These are phyloP conservation scores for Penicillium aurantiogriseum DNA, from an alignment of 2,329 filamentous ascomycete genomes.

Conservation along the genomic window DNA sequence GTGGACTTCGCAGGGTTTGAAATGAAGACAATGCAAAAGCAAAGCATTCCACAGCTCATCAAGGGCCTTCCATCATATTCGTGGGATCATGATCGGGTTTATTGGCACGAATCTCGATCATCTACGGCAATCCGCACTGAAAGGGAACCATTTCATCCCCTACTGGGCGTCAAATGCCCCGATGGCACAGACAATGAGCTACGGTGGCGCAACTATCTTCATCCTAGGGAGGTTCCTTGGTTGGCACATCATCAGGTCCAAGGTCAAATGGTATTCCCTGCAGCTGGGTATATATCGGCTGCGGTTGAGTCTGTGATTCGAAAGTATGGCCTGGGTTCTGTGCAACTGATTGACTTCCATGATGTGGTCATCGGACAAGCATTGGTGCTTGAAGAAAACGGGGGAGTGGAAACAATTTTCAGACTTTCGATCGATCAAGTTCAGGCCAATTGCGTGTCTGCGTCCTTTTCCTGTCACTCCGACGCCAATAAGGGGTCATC, in stretches of 20 bases:
- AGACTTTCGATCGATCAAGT: conserved; percentile 17
- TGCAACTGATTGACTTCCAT: conserved; percentile 26
- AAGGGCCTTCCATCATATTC: conserved; percentile 22
- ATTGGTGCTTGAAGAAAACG: conserved; percentile 26
- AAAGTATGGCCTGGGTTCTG: conserved; percentile 12
- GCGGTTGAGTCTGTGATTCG: conserved; percentile 26
- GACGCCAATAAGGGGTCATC: conserved; percentile 16
- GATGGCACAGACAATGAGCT: conserved; percentile 21
- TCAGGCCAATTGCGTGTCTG: conserved; percentile 1
- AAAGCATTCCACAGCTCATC: conserved; percentile 1
- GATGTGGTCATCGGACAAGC: conserved; percentile 27
- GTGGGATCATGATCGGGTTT: conserved; percentile 25
- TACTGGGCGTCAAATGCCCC: conserved; percentile 20
- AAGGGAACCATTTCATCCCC: conserved; percentile 16
- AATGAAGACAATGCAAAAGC: not conserved
- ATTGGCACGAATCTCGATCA: conserved; percentile 24
- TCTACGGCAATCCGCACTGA: conserved; percentile 13
- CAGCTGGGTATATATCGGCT: conserved; percentile 30
- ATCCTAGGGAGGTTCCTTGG: conserved; percentile 35
- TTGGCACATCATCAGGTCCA: conserved; percentile 35
- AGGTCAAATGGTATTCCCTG: conserved; percentile 32
- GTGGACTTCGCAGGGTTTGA: conserved; percentile 20
- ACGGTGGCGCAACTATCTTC: conserved; percentile 34
- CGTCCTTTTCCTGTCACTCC: conserved; percentile 22
- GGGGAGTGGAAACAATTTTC: conserved; percentile 22